Base-by-base conservation (phyloP, 306 rosid species). In the Vachellia collinsii region DNA sequence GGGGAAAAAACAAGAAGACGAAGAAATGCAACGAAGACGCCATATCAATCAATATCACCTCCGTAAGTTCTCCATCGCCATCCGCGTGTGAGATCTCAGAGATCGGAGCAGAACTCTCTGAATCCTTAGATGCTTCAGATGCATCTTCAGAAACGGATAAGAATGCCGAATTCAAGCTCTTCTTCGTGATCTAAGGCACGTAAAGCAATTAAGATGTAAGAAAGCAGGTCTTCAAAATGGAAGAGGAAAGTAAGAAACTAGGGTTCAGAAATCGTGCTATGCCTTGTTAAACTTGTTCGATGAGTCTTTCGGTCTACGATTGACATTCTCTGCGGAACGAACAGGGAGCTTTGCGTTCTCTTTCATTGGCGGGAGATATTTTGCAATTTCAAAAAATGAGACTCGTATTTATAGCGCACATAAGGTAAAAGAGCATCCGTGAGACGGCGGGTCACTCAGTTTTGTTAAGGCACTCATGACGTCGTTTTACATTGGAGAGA, bases 141-240 rank as follows among this genome's bases (percentile, higher is more conserved):
- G 73, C 53, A 68, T 74, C 80, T 48, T 81, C 78, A 48, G 83
- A 77, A 77, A 74, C 69, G 7, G 80, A 50, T 11, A 23, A 29
- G 47, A 70, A 68, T 67, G 69, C 82, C 8, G 70, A 75, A 73
- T 85, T 81, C 83, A 73, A 73, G 70, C 74, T 81, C 56, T 81
- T 85, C 37, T 22, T 74, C 50, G 80, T 12, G 75, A 81, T 61
- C 88, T 85, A 77, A 29, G 8, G 72, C 74, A 16, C 71, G 13
- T 75, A 58, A 19, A 68, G 74, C 29, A 75, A 59, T 37, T 47
- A 70, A 43, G 19, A 22, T 17, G 22, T 37, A 34, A 47, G 16
- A 25, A 64, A 64, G 54, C 22, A 36, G 34, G 63, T 17, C 69
- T 41, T 23, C 47, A 51, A 59, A 51, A 63, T 0, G 61, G 41